Evolutionary conservation across 805 yeast species (phyloP).

Genomic region (Metschnikowia dekortorum): DNA sequence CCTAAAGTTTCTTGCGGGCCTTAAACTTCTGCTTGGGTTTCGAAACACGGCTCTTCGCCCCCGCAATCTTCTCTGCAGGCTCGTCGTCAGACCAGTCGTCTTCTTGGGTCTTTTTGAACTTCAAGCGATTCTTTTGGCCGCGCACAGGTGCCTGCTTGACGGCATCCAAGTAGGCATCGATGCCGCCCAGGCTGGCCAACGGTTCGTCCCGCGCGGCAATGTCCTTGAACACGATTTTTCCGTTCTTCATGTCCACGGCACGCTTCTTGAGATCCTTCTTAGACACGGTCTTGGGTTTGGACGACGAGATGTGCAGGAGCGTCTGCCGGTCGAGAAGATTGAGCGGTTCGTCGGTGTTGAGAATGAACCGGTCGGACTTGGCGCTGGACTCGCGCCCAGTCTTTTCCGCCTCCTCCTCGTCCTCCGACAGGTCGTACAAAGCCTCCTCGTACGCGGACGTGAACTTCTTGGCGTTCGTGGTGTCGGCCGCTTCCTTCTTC

Average conservation of each 20-base stretch:
- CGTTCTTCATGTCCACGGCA: slow-evolving; percentile 45
- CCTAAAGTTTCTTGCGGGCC: slow-evolving; percentile 55
- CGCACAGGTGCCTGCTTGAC: slow-evolving; percentile 89
- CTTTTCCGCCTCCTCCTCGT: slow-evolving; percentile 56
- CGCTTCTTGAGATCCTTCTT: slow-evolving; percentile 41
- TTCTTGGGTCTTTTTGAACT: slow-evolving; percentile 66
- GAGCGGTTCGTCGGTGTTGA: slow-evolving; percentile 76
- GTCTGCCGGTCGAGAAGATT: slow-evolving; percentile 85
- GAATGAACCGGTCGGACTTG: slow-evolving; percentile 59
- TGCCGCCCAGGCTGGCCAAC: slow-evolving; percentile 49
- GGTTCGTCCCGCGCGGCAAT: slow-evolving; percentile 38
- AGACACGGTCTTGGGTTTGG: slow-evolving; percentile 64
- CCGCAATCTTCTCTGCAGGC: slow-evolving; percentile 23
- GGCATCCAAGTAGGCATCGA: slow-evolving; percentile 92
- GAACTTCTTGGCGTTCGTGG: slow-evolving; percentile 47
- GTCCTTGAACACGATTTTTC: slow-evolving; percentile 65
- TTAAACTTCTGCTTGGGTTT: slow-evolving; percentile 49
- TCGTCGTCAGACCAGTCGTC: slow-evolving; percentile 45
- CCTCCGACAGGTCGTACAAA: slow-evolving; percentile 59
- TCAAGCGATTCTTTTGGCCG: slow-evolving; percentile 88
- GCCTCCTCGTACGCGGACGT: slow-evolving; percentile 93
- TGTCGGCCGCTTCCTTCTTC: slow-evolving; percentile 54
- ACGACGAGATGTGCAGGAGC: slow-evolving; percentile 81
- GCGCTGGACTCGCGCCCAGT: slow-evolving; percentile 23
- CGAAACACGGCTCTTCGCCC: slow-evolving; percentile 21